phyloP scores from a whole-genome alignment of 441 rosid species.

The Jatropha multifida region DNA sequence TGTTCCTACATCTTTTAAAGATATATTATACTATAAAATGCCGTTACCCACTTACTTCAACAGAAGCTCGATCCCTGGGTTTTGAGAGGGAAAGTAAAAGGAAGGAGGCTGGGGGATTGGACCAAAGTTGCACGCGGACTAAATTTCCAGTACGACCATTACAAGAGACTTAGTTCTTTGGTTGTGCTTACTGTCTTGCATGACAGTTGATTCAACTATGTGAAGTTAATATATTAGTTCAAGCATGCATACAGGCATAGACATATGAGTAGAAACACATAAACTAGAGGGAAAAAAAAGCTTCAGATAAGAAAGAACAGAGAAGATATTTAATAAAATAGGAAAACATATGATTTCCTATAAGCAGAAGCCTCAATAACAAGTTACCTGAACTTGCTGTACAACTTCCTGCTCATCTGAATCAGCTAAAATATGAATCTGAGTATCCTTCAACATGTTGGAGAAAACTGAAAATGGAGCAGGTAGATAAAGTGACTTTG shows the following conservation, averaged over 20 bases:
- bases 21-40: background rate
- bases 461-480: conserved; percentile 75
- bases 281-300: background rate
- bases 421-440: conserved; percentile 92
- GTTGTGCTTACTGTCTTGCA: background rate
- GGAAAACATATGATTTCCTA: background rate
- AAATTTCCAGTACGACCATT: background rate
- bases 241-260: background rate
- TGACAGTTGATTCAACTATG: background rate
- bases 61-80: background rate
- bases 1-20: background rate
- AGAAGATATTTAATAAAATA: background rate
- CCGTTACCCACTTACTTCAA: background rate
- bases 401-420: conserved; percentile 94
- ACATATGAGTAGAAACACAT: background rate
- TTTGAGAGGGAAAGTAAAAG: background rate
- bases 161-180: background rate
- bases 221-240: background rate
- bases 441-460: conserved; percentile 92
- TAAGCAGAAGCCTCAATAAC: conserved; percentile 6
- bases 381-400: conserved; percentile 85
- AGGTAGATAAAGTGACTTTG: conserved; percentile 3
- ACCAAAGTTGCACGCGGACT: background rate
- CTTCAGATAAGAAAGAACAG: background rate
- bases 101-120: too few relatives aligned